A percentile compares a stretch with the other conserved stretches of the same genome.
These are phyloP conservation scores for Asterella californica DNA, from an alignment of 225 moss, liverwort and hornwort genomes.

Conservation along the genomic window DNA sequence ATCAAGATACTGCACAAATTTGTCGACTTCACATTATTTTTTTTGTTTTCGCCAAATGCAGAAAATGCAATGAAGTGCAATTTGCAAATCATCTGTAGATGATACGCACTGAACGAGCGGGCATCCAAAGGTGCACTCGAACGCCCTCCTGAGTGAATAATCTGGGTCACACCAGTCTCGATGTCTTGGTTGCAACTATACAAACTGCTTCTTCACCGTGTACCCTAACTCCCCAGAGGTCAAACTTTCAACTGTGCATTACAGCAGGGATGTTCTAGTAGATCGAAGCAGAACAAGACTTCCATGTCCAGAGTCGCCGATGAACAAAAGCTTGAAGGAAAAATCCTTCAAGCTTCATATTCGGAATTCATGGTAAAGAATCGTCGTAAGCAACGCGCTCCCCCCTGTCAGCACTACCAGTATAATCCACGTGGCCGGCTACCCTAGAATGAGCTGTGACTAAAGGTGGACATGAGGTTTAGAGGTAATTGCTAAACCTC, in stretches of 20 bases:
- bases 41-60: constrained; percentile 23
- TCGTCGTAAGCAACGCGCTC: constrained; percentile 19
- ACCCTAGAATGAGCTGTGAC: constrained; percentile 16
- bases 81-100: constrained; percentile 20
- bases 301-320: constrained; percentile 24
- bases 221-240: constrained; percentile 6
- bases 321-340: constrained; percentile 20
- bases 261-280: constrained; percentile 23
- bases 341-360: too few relatives aligned
- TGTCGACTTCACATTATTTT: constrained; percentile 20
- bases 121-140: constrained; percentile 16
- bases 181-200: constrained; percentile 22
- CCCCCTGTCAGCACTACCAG: constrained; percentile 12
- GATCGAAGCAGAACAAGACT: constrained; percentile 32
- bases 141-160: constrained; percentile 18
- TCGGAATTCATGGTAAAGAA: constrained; percentile 17
- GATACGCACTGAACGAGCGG: constrained; percentile 23
- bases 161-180: constrained; percentile 15
- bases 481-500: too few relatives aligned
- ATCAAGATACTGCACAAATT: constrained; percentile 7
- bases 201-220: constrained; percentile 26
- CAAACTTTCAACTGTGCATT: constrained; percentile 9
- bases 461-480: too few relatives aligned
- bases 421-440: constrained; percentile 14
- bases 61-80: constrained; percentile 15